Conservation (phyloP, 148 eudicot species). For the Amaranthus cruentus region DNA sequence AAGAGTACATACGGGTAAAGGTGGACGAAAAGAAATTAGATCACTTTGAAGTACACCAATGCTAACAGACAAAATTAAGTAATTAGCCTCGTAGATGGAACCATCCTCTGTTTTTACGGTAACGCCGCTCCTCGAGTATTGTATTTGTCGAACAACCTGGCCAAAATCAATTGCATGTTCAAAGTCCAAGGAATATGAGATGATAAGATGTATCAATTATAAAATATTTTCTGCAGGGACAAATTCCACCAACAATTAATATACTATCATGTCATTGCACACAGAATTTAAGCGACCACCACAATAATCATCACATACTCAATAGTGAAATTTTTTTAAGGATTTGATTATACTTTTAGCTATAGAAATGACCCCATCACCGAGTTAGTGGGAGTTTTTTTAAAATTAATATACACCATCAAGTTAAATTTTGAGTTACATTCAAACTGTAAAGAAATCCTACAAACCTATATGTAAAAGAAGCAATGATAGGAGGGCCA, state of each 20-base stretch:
- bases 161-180: conserved; percentile 17
- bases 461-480: not conserved
- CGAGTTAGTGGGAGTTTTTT: conserved; percentile 16
- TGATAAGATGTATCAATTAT: not conserved
- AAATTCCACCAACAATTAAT: not conserved
- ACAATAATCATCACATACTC: conserved; percentile 9
- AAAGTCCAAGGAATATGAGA: not conserved
- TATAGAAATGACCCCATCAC: not conserved
- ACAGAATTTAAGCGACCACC: not conserved
- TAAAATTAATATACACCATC: not conserved
- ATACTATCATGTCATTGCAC: not conserved
- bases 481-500: too few relatives aligned
- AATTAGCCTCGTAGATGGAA: conserved; percentile 64
- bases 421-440: conserved; percentile 4
- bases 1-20: conserved; percentile 61
- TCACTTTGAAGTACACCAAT: conserved; percentile 92
- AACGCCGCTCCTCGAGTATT: conserved; percentile 70
- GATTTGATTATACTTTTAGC: not conserved
- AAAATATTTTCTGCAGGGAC: not conserved
- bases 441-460: not conserved
- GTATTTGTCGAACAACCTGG: conserved; percentile 83
- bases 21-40: conserved; percentile 69
- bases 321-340: not conserved
- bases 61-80: conserved; percentile 73
- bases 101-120: conserved; percentile 74